A percentile compares a stretch with the other conserved stretches of the same genome.
These are phyloP conservation scores for Penicillium sp. DNA, from an alignment of 2,329 filamentous ascomycete species.

Conservation along the genomic window DNA sequence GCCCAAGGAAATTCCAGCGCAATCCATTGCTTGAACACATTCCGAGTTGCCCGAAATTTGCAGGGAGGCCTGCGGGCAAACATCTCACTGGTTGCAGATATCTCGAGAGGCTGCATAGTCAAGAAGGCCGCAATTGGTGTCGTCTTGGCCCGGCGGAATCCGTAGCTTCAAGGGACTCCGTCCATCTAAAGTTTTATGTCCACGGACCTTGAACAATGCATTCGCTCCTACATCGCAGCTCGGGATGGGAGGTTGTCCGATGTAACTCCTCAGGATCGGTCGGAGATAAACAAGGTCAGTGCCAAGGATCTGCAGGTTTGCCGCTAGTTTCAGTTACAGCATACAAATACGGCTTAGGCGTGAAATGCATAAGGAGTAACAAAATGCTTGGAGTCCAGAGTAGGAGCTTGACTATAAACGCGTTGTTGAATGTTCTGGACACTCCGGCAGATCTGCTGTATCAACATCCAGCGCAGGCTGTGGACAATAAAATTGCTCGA, in stretches of 20 bases:
- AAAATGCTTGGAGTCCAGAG: background rate
- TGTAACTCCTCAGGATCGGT: slow-evolving; percentile 4
- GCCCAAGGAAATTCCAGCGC: background rate
- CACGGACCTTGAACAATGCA: background rate
- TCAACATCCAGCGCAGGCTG: too few species aligned
- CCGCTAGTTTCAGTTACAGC: background rate
- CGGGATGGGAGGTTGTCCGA: background rate
- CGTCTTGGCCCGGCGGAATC: slow-evolving; percentile 27
- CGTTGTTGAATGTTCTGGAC: too few species aligned
- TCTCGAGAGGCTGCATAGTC: background rate
- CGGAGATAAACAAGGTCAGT: background rate
- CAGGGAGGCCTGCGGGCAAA: background rate
- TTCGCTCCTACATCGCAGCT: background rate
- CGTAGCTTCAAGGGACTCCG: slow-evolving; percentile 5
- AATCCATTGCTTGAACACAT: slow-evolving; percentile 6
- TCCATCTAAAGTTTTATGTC: background rate
- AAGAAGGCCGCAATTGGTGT: background rate
- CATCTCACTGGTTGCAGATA: slow-evolving; percentile 14
- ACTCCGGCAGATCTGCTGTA: too few species aligned
- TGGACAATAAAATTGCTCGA: background rate
- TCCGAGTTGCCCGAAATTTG: background rate
- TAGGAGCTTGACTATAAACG: too few species aligned
- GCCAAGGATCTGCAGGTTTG: background rate
- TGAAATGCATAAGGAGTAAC: background rate
- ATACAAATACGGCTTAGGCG: background rate